Conservation (phyloP, 805 yeast genomes). For the Spencermartinsiella europaea region DNA sequence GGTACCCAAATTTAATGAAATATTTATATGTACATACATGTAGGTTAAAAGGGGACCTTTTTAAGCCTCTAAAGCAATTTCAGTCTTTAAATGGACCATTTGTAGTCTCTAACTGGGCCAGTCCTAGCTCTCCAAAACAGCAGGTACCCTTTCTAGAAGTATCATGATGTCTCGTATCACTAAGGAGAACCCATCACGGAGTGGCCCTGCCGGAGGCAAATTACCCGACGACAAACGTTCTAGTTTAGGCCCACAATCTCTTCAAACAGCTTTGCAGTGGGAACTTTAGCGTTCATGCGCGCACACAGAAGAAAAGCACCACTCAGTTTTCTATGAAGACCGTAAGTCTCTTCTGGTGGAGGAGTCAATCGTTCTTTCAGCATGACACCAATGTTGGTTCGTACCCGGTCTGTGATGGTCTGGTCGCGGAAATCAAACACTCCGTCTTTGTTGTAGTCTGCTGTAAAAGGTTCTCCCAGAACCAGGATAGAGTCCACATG, state of each 20-base stretch:
- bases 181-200: too few relatives aligned
- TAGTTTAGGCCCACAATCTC: constrained; percentile 57
- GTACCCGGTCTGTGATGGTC: constrained; percentile 89
- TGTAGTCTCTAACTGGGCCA: too few relatives aligned
- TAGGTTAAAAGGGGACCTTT: too few relatives aligned
- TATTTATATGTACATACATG: too few relatives aligned
- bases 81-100: too few relatives aligned
- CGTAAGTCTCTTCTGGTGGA: constrained; percentile 97
- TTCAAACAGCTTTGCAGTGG: constrained; percentile 68
- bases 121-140: too few relatives aligned
- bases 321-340: constrained; percentile 90
- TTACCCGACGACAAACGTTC: too few relatives aligned
- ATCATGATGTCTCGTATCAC: too few relatives aligned
- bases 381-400: constrained; percentile 85
- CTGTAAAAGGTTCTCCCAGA: constrained; percentile 86
- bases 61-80: too few relatives aligned
- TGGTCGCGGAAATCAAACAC: constrained; percentile 72
- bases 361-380: constrained; percentile 86
- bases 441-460: constrained; percentile 41
- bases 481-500: constrained; percentile 88
- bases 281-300: constrained; percentile 73
- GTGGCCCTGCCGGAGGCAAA: too few relatives aligned
- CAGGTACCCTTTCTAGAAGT: too few relatives aligned
- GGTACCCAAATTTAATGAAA: too few relatives aligned
- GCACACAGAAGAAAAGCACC: constrained; percentile 92